Conservation (phyloP, 257 asterid genomes). For the Solanum piurae region DNA sequence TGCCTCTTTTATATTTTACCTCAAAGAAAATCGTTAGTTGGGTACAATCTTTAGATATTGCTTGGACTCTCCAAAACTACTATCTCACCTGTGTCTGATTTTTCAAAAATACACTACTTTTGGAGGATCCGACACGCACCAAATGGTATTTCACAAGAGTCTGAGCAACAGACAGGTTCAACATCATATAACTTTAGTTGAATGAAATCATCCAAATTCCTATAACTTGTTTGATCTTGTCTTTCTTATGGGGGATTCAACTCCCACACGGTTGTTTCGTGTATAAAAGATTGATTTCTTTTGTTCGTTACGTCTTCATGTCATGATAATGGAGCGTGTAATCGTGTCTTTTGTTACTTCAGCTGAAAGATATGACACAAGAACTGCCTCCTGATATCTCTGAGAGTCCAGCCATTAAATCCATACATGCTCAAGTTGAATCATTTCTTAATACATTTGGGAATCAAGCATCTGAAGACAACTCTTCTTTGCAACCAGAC, state of each 20-base stretch:
- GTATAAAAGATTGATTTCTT: neutral
- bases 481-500: slow-evolving; percentile 11
- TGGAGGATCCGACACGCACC: neutral
- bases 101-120: neutral
- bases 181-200: neutral
- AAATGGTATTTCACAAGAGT: neutral
- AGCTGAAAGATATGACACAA: slow-evolving; percentile 63
- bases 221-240: neutral
- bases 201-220: neutral
- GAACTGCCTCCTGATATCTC: slow-evolving; percentile 57
- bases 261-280: neutral
- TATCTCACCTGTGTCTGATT: neutral
- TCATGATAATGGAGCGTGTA: neutral
- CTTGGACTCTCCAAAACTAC: neutral
- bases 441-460: slow-evolving; percentile 32
- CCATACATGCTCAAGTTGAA: slow-evolving; percentile 40
- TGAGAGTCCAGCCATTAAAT: slow-evolving; percentile 36
- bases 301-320: neutral
- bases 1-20: neutral
- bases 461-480: slow-evolving; percentile 25
- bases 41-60: neutral
- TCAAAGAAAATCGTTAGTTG: neutral
- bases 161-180: neutral
- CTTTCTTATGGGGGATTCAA: neutral
- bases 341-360: slow-evolving; percentile 11